phyloP scores from a whole-genome alignment of 345 rosid species.

The Salix exigua region DNA sequence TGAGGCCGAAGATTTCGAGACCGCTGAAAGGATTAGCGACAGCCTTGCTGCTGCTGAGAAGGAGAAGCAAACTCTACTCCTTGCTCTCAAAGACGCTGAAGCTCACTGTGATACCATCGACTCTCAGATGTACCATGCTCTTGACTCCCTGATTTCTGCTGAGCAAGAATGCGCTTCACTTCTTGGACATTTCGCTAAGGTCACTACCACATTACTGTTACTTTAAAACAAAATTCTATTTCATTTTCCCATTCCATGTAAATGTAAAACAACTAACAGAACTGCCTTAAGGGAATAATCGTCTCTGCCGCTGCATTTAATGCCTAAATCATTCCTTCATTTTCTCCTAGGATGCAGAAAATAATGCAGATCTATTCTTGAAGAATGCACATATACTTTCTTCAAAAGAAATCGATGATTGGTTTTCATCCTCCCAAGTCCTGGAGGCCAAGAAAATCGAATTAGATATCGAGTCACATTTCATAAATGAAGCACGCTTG shows the following conservation, averaged over 20 bases:
- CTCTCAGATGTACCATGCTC: conserved; percentile 56
- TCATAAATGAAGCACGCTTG: conserved; percentile 52
- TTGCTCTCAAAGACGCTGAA: conserved; percentile 56
- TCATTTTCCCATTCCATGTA: not conserved
- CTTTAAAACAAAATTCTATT: not conserved
- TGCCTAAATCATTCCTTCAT: not conserved
- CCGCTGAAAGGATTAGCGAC: conserved; percentile 73
- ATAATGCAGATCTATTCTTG: conserved; percentile 44
- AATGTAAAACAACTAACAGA: not conserved
- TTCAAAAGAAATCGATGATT: conserved; percentile 47
- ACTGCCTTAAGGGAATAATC: no score
- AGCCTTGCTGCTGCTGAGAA: conserved; percentile 55
- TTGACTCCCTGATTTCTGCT: conserved; percentile 53
- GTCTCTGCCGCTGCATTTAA: no score
- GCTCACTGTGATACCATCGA: conserved; percentile 58
- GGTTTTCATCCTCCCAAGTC: conserved; percentile 61
- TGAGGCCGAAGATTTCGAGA: conserved; percentile 83
- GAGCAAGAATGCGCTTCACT: conserved; percentile 72
- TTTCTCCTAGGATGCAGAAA: conserved; percentile 53
- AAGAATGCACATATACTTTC: conserved; percentile 40
- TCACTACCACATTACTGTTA: conserved; percentile 17
- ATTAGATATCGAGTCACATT: conserved; percentile 53
- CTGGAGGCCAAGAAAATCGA: conserved; percentile 61
- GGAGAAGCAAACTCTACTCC: conserved; percentile 41
- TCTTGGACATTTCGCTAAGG: conserved; percentile 53